Evolutionary conservation across 331 rosid genomes (phyloP), one percentile per base, ranked within the genome.

Genomic region (Erythrophleum ivorense): DNA sequence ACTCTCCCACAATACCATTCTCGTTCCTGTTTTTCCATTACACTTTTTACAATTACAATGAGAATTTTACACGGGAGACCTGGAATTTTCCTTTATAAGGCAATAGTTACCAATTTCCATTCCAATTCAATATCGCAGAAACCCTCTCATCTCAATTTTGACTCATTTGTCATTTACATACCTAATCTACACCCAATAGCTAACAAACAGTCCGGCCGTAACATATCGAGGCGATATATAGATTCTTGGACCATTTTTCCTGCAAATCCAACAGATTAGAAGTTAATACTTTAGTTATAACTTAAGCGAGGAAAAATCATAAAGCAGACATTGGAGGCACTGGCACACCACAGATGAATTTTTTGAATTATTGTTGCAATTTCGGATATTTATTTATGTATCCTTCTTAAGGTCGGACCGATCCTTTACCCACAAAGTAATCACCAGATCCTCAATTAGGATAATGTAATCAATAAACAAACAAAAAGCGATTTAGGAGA

Each of bases 191-290:
- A 74, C 59, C n/a, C 69, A 60, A 75, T 45, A 84, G 85, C 86
- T 90, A 94, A 89, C 98, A 92, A 69, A 94, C 98, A 1, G 97
- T 94, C 85, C 98, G 87, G 67, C 98, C 98, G 31, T 92, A 88
- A 80, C 98, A 94, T 84, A 94, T 94, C 12, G 97, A 92, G 45
- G 98, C 97, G 82, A 94, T 94, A 69, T 94, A 94, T 83, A 94
- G 97, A 88, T 94, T 94, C 82, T 92, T 94, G 73, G 97, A 80
- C 98, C 98, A 94, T 67, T 94, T 94, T 57, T 94, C 98, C 98
- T 94, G 94, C 85, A 86, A 82, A 84, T 65, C 14, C 71, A 82
- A 69, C 48, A 65, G 63, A 54, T 3, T 11, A 14, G 75, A 34
- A 15, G 72, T 81, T 31, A 84, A 36, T 73, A 60, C 66, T 66